A percentile compares a stretch with the other conserved stretches of the same genome.
phyloP scores from a whole-genome alignment of 2,329 filamentous ascomycete genomes.

The Monosporascus sp. region DNA sequence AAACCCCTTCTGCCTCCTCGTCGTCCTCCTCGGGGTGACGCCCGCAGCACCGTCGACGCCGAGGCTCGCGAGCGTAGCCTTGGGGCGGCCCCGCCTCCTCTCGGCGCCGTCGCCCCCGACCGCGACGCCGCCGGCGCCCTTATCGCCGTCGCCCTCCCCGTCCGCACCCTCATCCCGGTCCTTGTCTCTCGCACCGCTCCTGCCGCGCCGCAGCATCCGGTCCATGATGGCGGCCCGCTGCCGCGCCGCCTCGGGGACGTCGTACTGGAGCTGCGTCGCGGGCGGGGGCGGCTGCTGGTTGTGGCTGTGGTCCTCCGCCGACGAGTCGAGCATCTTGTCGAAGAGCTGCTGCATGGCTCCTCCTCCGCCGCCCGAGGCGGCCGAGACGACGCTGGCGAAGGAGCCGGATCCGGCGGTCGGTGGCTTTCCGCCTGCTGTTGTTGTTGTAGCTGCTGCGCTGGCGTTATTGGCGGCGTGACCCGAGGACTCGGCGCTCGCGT shows the following conservation, averaged over 20 bases:
- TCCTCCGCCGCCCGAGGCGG: conserved; percentile 2
- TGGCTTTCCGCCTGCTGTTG: conserved; percentile 1
- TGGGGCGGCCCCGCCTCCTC: conserved; percentile 2
- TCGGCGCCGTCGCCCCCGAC: background rate
- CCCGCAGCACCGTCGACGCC: background rate
- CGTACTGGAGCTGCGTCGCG: conserved; percentile 49
- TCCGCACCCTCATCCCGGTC: background rate
- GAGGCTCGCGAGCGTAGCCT: conserved; percentile 2
- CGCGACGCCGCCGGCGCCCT: background rate
- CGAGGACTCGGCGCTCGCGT: conserved; percentile 36
- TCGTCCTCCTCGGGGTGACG: conserved; percentile 8
- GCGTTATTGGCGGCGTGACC: conserved; percentile 5
- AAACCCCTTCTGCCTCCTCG: conserved; percentile 10
- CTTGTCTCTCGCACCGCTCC: background rate
- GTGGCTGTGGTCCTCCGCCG: background rate
- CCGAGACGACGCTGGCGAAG: conserved; percentile 3
- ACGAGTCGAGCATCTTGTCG: background rate
- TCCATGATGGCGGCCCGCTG: conserved; percentile 20
- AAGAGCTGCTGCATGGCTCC: background rate
- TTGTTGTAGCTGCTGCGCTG: conserved; percentile 1
- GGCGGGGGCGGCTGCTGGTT: conserved; percentile 25
- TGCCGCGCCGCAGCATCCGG: conserved; percentile 10
- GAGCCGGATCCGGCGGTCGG: conserved; percentile 6
- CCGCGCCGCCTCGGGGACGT: conserved; percentile 42
- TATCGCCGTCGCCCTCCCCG: background rate